These are phyloP conservation scores for Lentinula sp. DNA, from an alignment of 768 basidiomycete genomes.

Conservation along the genomic window DNA sequence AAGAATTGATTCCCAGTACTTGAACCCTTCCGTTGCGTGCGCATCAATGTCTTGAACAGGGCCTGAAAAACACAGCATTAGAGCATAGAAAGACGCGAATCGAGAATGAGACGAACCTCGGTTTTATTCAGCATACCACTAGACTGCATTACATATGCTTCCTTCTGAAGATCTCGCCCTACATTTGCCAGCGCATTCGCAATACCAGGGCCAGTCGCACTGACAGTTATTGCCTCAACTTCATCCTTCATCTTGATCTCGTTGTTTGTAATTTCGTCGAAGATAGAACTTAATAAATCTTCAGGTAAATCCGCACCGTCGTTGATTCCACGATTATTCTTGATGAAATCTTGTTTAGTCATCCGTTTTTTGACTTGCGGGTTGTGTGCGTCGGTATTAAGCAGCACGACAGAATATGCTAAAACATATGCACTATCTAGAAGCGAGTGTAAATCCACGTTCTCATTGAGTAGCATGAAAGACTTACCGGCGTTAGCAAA, in stretches of 20 bases:
- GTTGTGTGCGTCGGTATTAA: constrained; percentile 97
- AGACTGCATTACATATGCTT: constrained; percentile 92
- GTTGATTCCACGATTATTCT: constrained; percentile 96
- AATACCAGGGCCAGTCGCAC: constrained; percentile 58
- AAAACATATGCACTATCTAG: constrained; percentile 90
- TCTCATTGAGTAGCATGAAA: background rate
- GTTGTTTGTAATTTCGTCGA: constrained; percentile 84
- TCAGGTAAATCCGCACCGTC: constrained; percentile 86
- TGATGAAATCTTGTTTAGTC: constrained; percentile 86
- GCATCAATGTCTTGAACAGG: constrained; percentile 87
- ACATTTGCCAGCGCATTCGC: constrained; percentile 82
- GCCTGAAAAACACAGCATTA: constrained; percentile 43
- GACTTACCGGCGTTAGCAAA: constrained; percentile 91
- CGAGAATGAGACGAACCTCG: constrained; percentile 48
- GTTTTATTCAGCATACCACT: constrained; percentile 97
- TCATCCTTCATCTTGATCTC: constrained; percentile 99
- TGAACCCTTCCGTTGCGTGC: constrained; percentile 81
- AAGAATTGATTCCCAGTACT: constrained; percentile 85
- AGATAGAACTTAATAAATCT: constrained; percentile 71
- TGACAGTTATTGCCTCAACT: constrained; percentile 51
- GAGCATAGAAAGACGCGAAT: background rate
- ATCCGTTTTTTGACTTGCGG: constrained; percentile 93
- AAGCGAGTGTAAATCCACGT: background rate
- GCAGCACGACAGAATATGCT: constrained; percentile 90
- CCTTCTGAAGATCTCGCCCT: constrained; percentile 90